phyloP scores from a whole-genome alignment of 306 rosid genomes.

The Malus domestica region DNA sequence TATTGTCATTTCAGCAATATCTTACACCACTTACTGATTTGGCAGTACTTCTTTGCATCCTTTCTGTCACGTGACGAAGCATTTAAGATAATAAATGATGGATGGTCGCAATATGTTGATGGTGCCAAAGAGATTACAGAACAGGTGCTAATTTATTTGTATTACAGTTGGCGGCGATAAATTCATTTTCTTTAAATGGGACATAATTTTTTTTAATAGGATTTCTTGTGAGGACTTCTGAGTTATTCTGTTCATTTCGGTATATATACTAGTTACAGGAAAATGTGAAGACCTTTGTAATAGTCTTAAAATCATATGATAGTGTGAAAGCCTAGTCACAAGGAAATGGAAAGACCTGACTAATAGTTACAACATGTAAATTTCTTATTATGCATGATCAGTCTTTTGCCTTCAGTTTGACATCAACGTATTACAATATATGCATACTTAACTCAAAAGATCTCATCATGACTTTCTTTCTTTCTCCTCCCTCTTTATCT shows the following conservation, averaged over 20 bases:
- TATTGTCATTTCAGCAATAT: conserved; percentile 19
- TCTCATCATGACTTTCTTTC: not conserved
- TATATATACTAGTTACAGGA: not conserved
- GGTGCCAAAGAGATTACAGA: conserved; percentile 35
- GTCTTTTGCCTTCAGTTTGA: not conserved
- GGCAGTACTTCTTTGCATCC: conserved; percentile 88
- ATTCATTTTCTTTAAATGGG: not conserved
- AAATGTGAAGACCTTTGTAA: not conserved
- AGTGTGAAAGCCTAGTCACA: too few species aligned
- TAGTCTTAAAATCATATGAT: not conserved
- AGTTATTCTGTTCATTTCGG: not conserved
- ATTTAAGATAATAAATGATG: conserved; percentile 67
- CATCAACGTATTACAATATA: not conserved
- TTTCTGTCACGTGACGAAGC: conserved; percentile 96
- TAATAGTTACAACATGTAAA: too few species aligned
- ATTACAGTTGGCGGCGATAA: conserved; percentile 4
- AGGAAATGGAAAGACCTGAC: too few species aligned
- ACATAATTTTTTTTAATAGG: not conserved
- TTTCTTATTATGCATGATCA: not conserved
- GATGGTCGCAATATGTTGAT: conserved; percentile 55
- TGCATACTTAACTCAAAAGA: not conserved
- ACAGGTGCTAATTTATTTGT: conserved; percentile 17
- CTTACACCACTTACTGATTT: conserved; percentile 24
- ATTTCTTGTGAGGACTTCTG: not conserved
- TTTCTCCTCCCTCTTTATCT: conserved; percentile 17